Base-by-base conservation (phyloP, 805 yeast species). In the Zygosaccharomyces gambellarensis region DNA sequence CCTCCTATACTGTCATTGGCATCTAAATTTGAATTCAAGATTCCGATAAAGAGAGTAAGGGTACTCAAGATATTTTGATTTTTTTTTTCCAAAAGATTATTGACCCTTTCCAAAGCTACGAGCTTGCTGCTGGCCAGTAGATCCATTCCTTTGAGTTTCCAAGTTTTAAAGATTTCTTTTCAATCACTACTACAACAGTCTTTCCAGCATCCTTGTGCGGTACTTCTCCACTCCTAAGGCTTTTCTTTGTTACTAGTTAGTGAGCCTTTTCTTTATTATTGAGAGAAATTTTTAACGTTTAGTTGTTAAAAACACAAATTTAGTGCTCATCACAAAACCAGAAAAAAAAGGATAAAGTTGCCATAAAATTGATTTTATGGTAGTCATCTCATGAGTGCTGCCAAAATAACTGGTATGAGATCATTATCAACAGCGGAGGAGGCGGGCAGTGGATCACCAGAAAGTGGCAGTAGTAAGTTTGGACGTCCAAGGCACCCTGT, bases 341-440 rank as follows among this genome's bases (percentile, higher is more conserved):
- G 12, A 30, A 12, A 17, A 17, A 29, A 5, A 42, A 30, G n/a
- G 22, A 34, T 21, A 34, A 4, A 34, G 19, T 34, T 9, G 22
- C 10, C 5, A 30, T 25, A 25, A 25, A 5, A 6, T 25, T 25
- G 9, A 8, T 17, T 34, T 34, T 34, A 34, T 34, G 22, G 28
- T 30, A 23, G 30, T 21, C 38, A 8, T 42, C 50, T 43, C 39
- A 51, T 51, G 54, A 45, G 51, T 41, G 54, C 54, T 41, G 49
- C 54, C 22, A 43, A 51, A 36, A 43, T 48, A 40, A 48, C 45
- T 22, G 45, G 29, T 23, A 46, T 51, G 50, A 46, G 52, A 34
- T 29, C 48, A 28, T 51, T 38, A 39, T 27, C 38, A 23, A 23
- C 34, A 23, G 43, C 29, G 36, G 48, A 45, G 38, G 48, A 45